A percentile compares a stretch with the other conserved stretches of the same genome.
These are phyloP conservation scores for Suhomyces wounanorum DNA, from an alignment of 1,139 yeast genomes.

Conservation along the genomic window DNA sequence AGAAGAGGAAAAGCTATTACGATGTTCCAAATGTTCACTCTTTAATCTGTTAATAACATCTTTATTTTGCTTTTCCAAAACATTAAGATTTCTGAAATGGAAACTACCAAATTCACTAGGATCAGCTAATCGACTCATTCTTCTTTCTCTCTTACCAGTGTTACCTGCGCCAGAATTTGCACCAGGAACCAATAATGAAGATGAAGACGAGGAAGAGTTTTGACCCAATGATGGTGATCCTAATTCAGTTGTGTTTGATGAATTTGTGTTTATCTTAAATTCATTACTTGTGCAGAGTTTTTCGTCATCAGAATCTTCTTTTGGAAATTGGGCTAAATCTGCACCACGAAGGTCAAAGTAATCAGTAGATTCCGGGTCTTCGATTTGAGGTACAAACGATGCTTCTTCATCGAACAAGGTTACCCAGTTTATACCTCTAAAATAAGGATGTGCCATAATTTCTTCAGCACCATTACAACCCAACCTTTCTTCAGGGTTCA, in stretches of 20 bases:
- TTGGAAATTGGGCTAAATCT: slow-evolving; percentile 59
- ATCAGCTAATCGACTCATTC: slow-evolving; percentile 72
- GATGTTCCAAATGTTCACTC: slow-evolving; percentile 71
- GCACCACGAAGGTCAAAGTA: slow-evolving; percentile 95
- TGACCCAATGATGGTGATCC: slow-evolving; percentile 23
- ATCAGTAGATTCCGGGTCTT: slow-evolving; percentile 86
- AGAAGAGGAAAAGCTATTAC: slow-evolving; percentile 45
- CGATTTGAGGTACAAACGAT: slow-evolving; percentile 77
- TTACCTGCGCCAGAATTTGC: slow-evolving; percentile 6
- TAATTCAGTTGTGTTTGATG: slow-evolving; percentile 18
- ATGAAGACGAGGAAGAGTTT: slow-evolving; percentile 13
- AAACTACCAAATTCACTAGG: slow-evolving; percentile 88
- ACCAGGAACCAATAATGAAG: slow-evolving; percentile 17
- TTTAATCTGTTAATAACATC: slow-evolving; percentile 87
- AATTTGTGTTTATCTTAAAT: slow-evolving; percentile 8
- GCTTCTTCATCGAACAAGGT: slow-evolving; percentile 73
- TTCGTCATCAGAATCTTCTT: slow-evolving; percentile 46
- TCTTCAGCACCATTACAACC: slow-evolving; percentile 81
- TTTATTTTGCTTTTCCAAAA: slow-evolving; percentile 89
- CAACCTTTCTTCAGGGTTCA: slow-evolving; percentile 65
- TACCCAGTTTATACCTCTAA: slow-evolving; percentile 74
- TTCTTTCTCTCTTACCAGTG: slow-evolving; percentile 54
- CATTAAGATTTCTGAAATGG: slow-evolving; percentile 83
- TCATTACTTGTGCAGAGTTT: slow-evolving; percentile 14
- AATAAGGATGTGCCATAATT: slow-evolving; percentile 76